These are phyloP conservation scores for Medicago lupulina DNA, from an alignment of 306 rosid species.

Conservation along the genomic window DNA sequence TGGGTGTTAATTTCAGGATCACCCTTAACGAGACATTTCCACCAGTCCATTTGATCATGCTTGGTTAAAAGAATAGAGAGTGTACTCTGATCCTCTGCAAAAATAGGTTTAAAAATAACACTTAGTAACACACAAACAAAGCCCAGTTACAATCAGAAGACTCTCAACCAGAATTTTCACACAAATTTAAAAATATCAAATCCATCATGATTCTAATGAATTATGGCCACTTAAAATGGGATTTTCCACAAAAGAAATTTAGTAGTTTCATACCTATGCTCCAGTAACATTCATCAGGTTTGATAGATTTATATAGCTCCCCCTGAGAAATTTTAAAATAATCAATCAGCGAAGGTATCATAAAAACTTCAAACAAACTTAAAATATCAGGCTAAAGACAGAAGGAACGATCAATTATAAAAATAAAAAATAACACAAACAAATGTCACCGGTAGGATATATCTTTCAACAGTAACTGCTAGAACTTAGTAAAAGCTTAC, in stretches of 20 bases:
- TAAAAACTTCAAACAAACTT: neutral
- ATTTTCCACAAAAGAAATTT: neutral
- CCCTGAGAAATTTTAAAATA: conserved; percentile 55
- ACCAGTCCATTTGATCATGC: conserved; percentile 97
- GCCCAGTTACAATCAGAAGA: no score
- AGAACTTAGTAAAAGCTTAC: conserved; percentile 49
- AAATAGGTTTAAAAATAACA: conserved; percentile 29
- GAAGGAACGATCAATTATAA: neutral
- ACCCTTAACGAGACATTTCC: conserved; percentile 90
- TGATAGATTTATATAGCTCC: conserved; percentile 63
- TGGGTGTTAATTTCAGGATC: conserved; percentile 93
- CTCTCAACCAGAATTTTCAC: neutral
- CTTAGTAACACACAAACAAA: neutral
- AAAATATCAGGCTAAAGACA: neutral
- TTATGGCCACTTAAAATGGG: neutral
- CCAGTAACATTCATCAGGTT: conserved; percentile 94
- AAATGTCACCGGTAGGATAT: neutral
- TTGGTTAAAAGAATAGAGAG: conserved; percentile 89
- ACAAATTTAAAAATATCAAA: neutral
- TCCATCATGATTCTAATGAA: neutral
- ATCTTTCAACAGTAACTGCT: neutral
- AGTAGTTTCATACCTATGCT: conserved; percentile 72
- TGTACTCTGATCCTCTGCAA: conserved; percentile 86
- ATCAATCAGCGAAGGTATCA: conserved; percentile 18
- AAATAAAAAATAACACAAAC: neutral